Conservation (phyloP, 2,329 filamentous ascomycete genomes). For the Mycosphaerella sp. region DNA sequence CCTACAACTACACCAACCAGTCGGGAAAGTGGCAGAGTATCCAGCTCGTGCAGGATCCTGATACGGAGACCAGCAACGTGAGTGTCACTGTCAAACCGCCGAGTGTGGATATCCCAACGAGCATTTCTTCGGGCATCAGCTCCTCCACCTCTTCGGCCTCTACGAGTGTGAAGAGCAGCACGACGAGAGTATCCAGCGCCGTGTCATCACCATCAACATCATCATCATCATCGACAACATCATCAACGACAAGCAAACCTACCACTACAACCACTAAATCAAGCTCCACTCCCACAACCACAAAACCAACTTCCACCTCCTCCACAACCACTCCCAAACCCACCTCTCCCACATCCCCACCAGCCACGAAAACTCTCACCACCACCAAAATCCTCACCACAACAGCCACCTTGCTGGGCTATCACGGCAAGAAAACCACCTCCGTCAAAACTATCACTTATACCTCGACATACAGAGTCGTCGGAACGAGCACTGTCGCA, state of each 20-base stretch:
- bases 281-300: not conserved
- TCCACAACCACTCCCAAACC: not conserved
- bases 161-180: not conserved
- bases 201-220: not conserved
- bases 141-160: not conserved
- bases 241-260: too few relatives aligned
- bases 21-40: constrained; percentile 12
- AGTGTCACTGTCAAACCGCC: not conserved
- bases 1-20: constrained; percentile 14
- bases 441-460: not conserved
- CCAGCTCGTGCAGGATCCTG: not conserved
- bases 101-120: not conserved
- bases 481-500: not conserved
- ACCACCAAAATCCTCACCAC: not conserved
- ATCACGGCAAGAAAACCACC: not conserved
- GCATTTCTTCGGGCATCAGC: not conserved
- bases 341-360: not conserved
- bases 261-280: not conserved
- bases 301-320: not conserved
- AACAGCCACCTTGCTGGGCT: not conserved
- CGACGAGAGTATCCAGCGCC: not conserved
- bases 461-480: not conserved
- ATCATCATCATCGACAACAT: too few relatives aligned
- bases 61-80: not conserved
- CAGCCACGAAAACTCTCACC: not conserved